Evolutionary conservation across 768 basidiomycete species (phyloP).

Genomic region (Auriscalpium vulgare): DNA sequence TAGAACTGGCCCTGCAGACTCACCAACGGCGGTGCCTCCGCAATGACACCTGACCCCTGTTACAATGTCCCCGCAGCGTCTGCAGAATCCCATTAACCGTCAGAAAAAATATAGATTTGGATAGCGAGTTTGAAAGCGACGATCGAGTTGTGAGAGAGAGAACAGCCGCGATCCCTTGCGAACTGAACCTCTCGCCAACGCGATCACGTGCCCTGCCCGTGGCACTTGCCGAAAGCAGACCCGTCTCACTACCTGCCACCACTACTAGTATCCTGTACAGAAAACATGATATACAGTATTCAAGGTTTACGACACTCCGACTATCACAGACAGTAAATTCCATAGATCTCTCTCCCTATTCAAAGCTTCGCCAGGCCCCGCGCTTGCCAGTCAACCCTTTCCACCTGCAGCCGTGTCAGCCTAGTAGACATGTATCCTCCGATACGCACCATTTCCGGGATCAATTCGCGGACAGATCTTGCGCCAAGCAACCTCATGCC

Average conservation of each 20-base stretch:
- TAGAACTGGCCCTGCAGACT: constrained; percentile 23
- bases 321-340: not conserved
- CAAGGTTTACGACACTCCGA: not conserved
- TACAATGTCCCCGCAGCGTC: constrained; percentile 81
- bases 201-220: not conserved
- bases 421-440: not conserved
- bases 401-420: constrained; percentile 18
- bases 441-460: constrained; percentile 60
- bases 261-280: no score
- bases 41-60: constrained; percentile 65
- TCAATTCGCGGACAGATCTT: constrained; percentile 52
- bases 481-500: constrained; percentile 76
- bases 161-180: no score
- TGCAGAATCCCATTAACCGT: constrained; percentile 68
- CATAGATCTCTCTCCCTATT: constrained; percentile 5
- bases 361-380: constrained; percentile 4
- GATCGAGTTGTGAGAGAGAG: no score
- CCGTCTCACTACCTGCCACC: not conserved
- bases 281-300: not conserved
- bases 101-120: no score
- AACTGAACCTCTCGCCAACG: not conserved
- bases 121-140: no score
- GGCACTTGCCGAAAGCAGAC: not conserved
- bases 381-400: constrained; percentile 61
- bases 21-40: constrained; percentile 74